Evolutionary conservation across 1,284 basidiomycete species (phyloP).

Genomic region (Sporisorium sorghi): DNA sequence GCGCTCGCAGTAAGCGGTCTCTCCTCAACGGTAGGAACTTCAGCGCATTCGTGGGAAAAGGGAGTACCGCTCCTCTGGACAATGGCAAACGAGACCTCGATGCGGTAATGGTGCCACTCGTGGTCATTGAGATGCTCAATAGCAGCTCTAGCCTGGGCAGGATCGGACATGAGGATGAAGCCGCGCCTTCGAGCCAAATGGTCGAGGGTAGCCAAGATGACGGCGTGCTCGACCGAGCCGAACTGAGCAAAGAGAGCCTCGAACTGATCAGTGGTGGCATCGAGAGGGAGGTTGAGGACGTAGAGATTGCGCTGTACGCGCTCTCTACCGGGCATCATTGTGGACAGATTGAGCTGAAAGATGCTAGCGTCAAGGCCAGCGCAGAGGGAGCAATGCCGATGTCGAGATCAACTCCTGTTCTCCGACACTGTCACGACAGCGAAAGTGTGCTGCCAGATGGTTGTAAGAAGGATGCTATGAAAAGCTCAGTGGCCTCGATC

Average conservation of each 20-base stretch:
- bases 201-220: slow-evolving; percentile 68
- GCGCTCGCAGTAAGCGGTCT: neutral
- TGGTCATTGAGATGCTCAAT: slow-evolving; percentile 59
- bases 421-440: neutral
- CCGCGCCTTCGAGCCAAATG: slow-evolving; percentile 66
- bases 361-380: neutral
- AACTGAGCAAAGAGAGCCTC: slow-evolving; percentile 55
- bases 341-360: neutral
- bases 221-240: slow-evolving; percentile 64
- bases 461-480: neutral
- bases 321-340: slow-evolving; percentile 29
- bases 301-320: slow-evolving; percentile 63
- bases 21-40: slow-evolving; percentile 6
- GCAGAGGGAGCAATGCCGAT: neutral
- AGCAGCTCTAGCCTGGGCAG: slow-evolving; percentile 57
- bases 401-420: neutral
- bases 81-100: slow-evolving; percentile 68
- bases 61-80: slow-evolving; percentile 65
- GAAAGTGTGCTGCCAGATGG: neutral
- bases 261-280: slow-evolving; percentile 62
- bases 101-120: slow-evolving; percentile 65
- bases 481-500: neutral
- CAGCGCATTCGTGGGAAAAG: slow-evolving; percentile 37
- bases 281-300: slow-evolving; percentile 66
- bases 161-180: slow-evolving; percentile 66